phyloP scores from a whole-genome alignment of 2,329 filamentous ascomycete species.

The Arthrobotrys sphaeroides region DNA sequence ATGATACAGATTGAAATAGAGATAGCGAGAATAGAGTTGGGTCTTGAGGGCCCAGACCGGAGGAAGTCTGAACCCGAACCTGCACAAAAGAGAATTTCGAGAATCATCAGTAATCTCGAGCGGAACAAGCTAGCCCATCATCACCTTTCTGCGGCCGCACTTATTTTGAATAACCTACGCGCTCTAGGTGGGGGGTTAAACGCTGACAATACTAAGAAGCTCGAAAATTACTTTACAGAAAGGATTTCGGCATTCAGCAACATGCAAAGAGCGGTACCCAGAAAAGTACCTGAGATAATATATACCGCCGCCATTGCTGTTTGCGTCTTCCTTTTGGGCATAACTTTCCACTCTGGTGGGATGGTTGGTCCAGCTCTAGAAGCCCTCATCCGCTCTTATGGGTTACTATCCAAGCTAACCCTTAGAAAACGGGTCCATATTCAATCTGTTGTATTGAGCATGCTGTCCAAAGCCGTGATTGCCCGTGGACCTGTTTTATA shows the following conservation, averaged over 20 bases:
- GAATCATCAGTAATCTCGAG: too few species aligned
- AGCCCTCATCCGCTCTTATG: neutral
- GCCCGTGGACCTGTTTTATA: conserved; percentile 14
- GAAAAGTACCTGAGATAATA: too few species aligned
- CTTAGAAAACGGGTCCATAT: neutral
- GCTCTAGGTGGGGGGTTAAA: too few species aligned
- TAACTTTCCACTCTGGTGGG: neutral
- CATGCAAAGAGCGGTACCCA: too few species aligned
- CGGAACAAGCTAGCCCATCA: too few species aligned
- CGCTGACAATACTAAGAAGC: too few species aligned
- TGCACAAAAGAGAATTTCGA: too few species aligned
- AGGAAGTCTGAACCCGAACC: neutral
- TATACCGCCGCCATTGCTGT: neutral
- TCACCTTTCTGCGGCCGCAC: too few species aligned
- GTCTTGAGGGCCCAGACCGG: neutral
- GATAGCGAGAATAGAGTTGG: neutral
- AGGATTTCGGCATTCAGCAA: too few species aligned
- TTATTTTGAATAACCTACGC: too few species aligned
- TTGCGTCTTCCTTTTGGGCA: neutral
- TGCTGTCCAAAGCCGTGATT: neutral
- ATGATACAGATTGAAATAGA: neutral
- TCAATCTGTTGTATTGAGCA: neutral
- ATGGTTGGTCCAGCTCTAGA: neutral
- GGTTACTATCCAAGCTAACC: neutral
- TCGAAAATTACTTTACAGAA: too few species aligned